Evolutionary conservation across 441 rosid genomes (phyloP), one percentile per base, ranked within the genome.

Genomic region (Manihot esculenta): DNA sequence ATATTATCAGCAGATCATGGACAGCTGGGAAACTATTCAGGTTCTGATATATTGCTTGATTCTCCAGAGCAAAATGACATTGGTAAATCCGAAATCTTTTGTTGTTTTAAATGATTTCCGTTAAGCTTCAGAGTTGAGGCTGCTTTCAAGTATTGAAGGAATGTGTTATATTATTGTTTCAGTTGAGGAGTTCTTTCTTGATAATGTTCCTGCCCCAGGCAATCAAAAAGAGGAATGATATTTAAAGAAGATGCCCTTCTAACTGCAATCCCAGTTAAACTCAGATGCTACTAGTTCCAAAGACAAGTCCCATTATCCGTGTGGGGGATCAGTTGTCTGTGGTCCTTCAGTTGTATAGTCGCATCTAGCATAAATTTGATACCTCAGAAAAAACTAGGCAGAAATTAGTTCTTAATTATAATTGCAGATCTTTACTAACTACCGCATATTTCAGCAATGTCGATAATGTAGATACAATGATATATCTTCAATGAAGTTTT

Each of bases 111-210:
- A 15, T 24, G 15, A 55, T 30, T 66, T 53, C 17, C n/a, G 0
- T 62, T 42, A n/a, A n/a, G n/a, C n/a, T n/a, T n/a, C n/a, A 41
- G 33, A 3, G 12, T 35, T 24, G 14, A 0, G 10, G 13, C 33
- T 15, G 10, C 15, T 27, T 57, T 9, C 47, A 27, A 20, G 30
- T 27, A n/a, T 18, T 42, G 7, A 62, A 27, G 1, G 11, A 62
- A 11, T 42, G 10, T 42, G 7, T 64, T 13, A 18, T 17, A 0
- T 66, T 33, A 26, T 65, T 58, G 2, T 54, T 56, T 38, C 78
- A 75, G 74, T 69, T 2, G 54, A 69, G 23, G 74, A 69, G 48
- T 75, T 75, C 48, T 58, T 75, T 38, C 60, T 20, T 5, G 66
- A 57, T 44, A 11, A 24, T 11, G 11, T 42, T 72, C 58, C 70